These are phyloP conservation scores for Taphrina populina DNA, from an alignment of 1,139 yeast genomes.

Conservation along the genomic window DNA sequence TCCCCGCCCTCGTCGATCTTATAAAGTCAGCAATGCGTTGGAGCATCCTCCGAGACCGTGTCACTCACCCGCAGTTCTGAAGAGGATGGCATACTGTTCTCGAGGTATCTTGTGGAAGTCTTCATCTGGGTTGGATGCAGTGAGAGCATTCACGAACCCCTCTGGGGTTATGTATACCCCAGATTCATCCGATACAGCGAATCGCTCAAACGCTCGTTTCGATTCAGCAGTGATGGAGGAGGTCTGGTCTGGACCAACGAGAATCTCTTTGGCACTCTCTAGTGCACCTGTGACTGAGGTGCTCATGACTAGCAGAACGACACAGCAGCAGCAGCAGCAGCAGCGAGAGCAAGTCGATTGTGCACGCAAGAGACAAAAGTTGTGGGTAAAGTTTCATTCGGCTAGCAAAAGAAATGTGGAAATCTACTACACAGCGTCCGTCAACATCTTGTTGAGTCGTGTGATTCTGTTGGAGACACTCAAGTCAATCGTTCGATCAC, in stretches of 20 bases:
- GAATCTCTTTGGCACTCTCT: constrained; percentile 21
- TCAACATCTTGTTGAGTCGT: constrained; percentile 83
- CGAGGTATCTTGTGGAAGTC: constrained; percentile 50
- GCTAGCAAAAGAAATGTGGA: too few species aligned
- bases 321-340: too few species aligned
- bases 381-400: too few species aligned
- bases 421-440: constrained; percentile 47
- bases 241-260: constrained; percentile 25
- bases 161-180: constrained; percentile 12
- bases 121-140: constrained; percentile 41
- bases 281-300: constrained; percentile 1
- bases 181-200: constrained; percentile 9
- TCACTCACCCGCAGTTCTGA: constrained; percentile 49
- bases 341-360: too few species aligned
- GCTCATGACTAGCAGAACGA: neutral
- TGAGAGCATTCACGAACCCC: constrained; percentile 26
- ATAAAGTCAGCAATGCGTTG: neutral
- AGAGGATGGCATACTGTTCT: constrained; percentile 50
- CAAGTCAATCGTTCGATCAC: constrained; percentile 94
- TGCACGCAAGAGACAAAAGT: too few species aligned
- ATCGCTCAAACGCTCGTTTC: constrained; percentile 22
- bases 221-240: constrained; percentile 26
- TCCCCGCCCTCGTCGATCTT: constrained; percentile 18
- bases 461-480: constrained; percentile 80
- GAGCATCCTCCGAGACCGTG: too few species aligned